phyloP scores from a whole-genome alignment of 345 rosid genomes.

The Hirschfeldia incana region DNA sequence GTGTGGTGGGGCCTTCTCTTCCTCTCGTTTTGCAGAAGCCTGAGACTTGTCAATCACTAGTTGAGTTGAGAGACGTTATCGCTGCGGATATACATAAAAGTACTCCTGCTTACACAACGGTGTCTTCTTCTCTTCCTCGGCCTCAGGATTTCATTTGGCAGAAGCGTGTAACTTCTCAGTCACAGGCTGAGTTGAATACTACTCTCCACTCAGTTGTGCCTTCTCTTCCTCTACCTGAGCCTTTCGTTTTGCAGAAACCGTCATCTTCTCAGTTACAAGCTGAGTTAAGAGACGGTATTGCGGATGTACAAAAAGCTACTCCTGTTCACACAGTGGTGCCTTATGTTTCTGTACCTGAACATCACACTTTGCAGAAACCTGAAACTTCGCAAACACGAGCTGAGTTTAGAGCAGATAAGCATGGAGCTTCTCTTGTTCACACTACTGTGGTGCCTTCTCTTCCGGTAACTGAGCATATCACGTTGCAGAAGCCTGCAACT shows the following conservation, averaged over 20 bases:
- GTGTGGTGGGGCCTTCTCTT: slow-evolving; percentile 40
- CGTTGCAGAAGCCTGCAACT: slow-evolving; percentile 36
- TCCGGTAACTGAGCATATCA: slow-evolving; percentile 26
- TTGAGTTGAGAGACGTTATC: slow-evolving; percentile 27
- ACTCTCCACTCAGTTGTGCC: slow-evolving; percentile 24
- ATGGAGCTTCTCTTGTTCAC: neutral
- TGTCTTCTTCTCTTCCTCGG: slow-evolving; percentile 43
- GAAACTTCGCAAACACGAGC: slow-evolving; percentile 39
- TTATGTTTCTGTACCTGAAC: slow-evolving; percentile 34
- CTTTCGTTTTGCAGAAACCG: no score
- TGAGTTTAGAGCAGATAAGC: slow-evolving; percentile 30
- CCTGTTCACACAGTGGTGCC: slow-evolving; percentile 37
- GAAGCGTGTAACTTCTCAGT: slow-evolving; percentile 36
- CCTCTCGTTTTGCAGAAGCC: slow-evolving; percentile 24
- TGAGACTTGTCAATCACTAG: slow-evolving; percentile 37
- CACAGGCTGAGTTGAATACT: slow-evolving; percentile 17
- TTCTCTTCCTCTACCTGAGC: slow-evolving; percentile 12
- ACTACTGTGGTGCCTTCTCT: slow-evolving; percentile 39
- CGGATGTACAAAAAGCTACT: neutral
- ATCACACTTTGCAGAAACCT: slow-evolving; percentile 19
- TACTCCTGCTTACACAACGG: slow-evolving; percentile 34
- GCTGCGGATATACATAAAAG: slow-evolving; percentile 15
- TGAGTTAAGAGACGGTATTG: neutral
- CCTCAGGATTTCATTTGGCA: slow-evolving; percentile 17
- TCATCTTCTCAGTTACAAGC: neutral